Base-by-base conservation (phyloP, 805 yeast genomes). In the Priceomyces medius region DNA sequence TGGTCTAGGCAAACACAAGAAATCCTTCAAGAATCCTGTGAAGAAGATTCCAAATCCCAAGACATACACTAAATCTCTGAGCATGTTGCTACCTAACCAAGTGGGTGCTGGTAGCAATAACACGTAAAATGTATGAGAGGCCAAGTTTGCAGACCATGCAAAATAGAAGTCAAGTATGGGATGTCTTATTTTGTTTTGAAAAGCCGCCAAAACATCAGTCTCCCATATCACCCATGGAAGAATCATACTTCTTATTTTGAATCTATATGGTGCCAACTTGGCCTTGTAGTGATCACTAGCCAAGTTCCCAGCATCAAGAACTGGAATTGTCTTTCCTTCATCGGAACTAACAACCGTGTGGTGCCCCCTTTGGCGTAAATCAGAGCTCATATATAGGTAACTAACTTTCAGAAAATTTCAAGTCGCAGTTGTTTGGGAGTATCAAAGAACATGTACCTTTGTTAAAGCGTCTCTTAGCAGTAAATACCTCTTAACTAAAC, bases 51-150 rank as follows among this genome's bases (percentile, higher is more conserved):
- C 87, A 54, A 88, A 58, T 42, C 93, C 85, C 60, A 79, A 64
- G 6, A 83, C 79, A 39, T 61, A 55, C 13, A 78, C 73, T 40
- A 77, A 62, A 55, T 87, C 93, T 42, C 91, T 69, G 1, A 83
- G 76, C 20, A 80, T 41, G 3, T 56, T 56, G 3, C 75, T 68
- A 0, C 96, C 96, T 45, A 82, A 77, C 96, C 96, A 91, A 24
- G 80, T 72, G 9, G 93, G 87, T 7, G 85, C 58, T 0, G 99
- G 99, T 27, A 91, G 73, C 80, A 88, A 81, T 37, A 91, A 59
- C 37, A 93, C 95, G 59, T 91, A 91, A 59, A 93, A 93, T 0
- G 97, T 88, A 63, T 91, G 99, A 4, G 95, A 79, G 0, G 97
- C 99, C 47, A 93, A 69, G 52, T 85, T 82, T 13, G 98, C 96